phyloP scores from a whole-genome alignment of 2,329 filamentous ascomycete species.

The Microdochium paspali region DNA sequence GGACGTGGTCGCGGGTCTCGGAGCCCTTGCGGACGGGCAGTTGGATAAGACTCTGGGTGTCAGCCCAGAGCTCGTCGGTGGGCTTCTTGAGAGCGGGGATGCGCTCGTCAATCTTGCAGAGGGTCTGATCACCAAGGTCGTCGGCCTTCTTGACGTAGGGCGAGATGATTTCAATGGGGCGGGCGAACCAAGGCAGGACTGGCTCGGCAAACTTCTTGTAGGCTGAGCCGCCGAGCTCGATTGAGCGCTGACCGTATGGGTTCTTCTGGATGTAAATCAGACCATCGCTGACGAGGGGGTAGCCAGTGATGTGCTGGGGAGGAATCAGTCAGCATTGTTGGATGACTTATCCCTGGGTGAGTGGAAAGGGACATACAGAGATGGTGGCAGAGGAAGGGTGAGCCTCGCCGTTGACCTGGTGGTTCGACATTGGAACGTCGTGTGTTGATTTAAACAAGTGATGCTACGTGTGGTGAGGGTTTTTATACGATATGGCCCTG shows the following conservation, averaged over 20 bases:
- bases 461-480: no score
- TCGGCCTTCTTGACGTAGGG: constrained; percentile 83
- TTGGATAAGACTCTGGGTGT: constrained; percentile 51
- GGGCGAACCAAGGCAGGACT: constrained; percentile 67
- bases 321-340: not conserved
- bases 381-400: constrained; percentile 20
- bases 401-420: constrained; percentile 22
- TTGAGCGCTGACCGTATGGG: constrained; percentile 73
- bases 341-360: not conserved
- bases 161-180: constrained; percentile 71
- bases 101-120: constrained; percentile 57
- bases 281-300: constrained; percentile 73
- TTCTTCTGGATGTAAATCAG: constrained; percentile 72
- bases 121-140: constrained; percentile 61
- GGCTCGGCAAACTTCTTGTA: constrained; percentile 72
- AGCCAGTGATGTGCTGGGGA: constrained; percentile 68
- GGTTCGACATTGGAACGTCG: not conserved
- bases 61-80: constrained; percentile 58
- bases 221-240: constrained; percentile 64
- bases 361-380: constrained; percentile 14
- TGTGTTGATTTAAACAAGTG: no score
- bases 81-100: constrained; percentile 71
- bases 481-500: no score
- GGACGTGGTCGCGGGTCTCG: constrained; percentile 53
- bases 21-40: constrained; percentile 53